Evolutionary conservation across 2,329 filamentous ascomycete genomes (phyloP), one percentile per base, ranked within the genome.

Genomic region (Penicillium sclerotiorum): DNA sequence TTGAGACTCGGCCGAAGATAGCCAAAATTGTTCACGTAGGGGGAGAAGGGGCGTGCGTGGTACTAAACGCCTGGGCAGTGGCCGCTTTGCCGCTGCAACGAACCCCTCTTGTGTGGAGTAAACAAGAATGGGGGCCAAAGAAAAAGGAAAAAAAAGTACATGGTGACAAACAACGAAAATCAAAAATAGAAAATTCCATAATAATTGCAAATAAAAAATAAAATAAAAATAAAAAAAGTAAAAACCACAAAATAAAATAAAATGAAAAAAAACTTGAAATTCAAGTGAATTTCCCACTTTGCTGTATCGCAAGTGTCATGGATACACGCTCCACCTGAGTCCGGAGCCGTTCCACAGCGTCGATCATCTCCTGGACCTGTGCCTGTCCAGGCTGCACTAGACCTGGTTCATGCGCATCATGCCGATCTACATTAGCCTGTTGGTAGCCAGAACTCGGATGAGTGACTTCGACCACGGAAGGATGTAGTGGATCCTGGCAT

Each of bases 271-370:
- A n/a, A n/a, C n/a, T n/a, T n/a, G n/a, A n/a, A n/a, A n/a, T n/a
- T n/a, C n/a, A n/a, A 27, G 8, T 13, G 33, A n/a, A 47, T 12
- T 49, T 35, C 27, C 41, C 23, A 43, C 23, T n/a, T 38, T 58
- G 60, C 39, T 63, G 60, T 41, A 58, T 45, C 22, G 65, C 57
- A 40, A 69, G 47, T 13, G 60, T 60, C 38, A 65, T 57, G 22
- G 57, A 58, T 36, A 69, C 59, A 47, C 63, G 65, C 51, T 70
- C 69, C 60, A 71, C 61, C 55, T 71, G 67, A 40, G 47, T 56
- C 55, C 65, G 67, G 46, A 72, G 58, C 47, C 57, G 62, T 57
- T 71, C 67, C 56, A 70, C 55, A 39, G 67, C 65, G 55, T 66
- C 64, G 57, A 69, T 63, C 61, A 71, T 56, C 51, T 64, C 64